Evolutionary conservation across 2,329 filamentous ascomycete genomes (phyloP), one percentile per base, ranked within the genome.

Genomic region (Aspergillus aculeatinus): DNA sequence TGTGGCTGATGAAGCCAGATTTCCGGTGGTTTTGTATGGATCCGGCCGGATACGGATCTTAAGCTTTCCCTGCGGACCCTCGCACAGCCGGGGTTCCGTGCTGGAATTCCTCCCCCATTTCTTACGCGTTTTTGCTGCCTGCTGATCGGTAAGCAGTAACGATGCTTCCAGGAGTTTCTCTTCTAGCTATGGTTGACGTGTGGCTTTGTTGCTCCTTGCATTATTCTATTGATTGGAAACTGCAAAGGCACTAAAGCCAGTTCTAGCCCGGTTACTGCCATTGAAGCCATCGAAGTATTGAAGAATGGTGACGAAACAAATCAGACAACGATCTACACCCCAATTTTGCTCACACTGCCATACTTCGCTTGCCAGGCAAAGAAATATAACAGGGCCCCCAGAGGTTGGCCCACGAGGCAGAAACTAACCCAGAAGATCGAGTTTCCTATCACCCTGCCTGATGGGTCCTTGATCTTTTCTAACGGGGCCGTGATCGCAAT

Each of bases 301-400:
- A 12, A 35, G 35, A 33, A 48, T 33, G 35, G 23, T 16, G 7
- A 25, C 23, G 25, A 21, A 16, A 39, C 7, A 29, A 27, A 21
- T 27, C 23, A 42, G 7, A 16, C 10, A 49, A 35, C 9, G 31
- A 44, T 47, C 58, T 58, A 70, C 48, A 51, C 48, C 6, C 61
- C 31, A 63, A 70, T 67, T 51, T 71, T 73, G 65, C 80, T 91
- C 23, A 93, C 89, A 69, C 89, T 92, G 12, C 95, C 95, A 73
- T 96, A 97, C 80, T 98, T 98, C 58, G 92, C 92, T 78, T 98
- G 94, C 94, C 95, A 99, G 1, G 93, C 93, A 74, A 98, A 98
- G 76, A 97, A 99, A 76, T 99, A 99, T 74, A 96, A 82, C 61
- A 99, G 80, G 0, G 92, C 93, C 1, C 92, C 95, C 68, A 98